Percentiles rank a stretch among this genome's conserved stretches.
Conservation (phyloP, 2,329 filamentous ascomycete genomes). For the Fusarium burgessii region DNA sequence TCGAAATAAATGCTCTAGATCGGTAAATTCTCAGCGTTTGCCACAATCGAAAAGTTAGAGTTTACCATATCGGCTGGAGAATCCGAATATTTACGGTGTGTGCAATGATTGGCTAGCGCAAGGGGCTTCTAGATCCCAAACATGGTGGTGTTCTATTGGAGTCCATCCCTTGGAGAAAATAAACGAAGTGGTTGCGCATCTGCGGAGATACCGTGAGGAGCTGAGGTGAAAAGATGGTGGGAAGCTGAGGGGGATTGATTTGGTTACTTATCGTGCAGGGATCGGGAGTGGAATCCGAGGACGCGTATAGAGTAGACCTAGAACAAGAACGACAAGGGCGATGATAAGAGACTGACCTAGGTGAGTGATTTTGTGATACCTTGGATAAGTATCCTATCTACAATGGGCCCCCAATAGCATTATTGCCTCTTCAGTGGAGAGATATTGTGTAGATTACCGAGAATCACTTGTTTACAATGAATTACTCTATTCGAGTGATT, state of each 20-base stretch:
- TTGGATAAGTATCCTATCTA: slow-evolving; percentile 10
- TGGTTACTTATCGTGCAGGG: slow-evolving; percentile 8
- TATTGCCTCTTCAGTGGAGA: neutral
- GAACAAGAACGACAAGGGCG: neutral
- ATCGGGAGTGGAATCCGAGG: slow-evolving; percentile 13
- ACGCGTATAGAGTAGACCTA: neutral
- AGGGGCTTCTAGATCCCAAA: slow-evolving; percentile 6
- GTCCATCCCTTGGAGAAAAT: slow-evolving; percentile 26
- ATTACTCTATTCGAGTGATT: neutral
- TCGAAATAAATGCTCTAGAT: neutral
- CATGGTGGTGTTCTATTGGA: slow-evolving; percentile 28
- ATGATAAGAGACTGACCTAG: neutral
- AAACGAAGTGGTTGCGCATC: slow-evolving; percentile 3
- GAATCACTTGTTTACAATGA: neutral
- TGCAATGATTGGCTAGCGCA: neutral
- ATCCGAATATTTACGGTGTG: slow-evolving; percentile 8
- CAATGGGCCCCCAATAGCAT: neutral
- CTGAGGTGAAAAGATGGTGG: slow-evolving; percentile 12
- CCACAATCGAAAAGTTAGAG: slow-evolving; percentile 9
- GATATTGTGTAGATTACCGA: neutral
- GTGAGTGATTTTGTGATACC: slow-evolving; percentile 14
- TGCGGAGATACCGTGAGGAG: slow-evolving; percentile 40
- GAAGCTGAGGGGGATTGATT: slow-evolving; percentile 8
- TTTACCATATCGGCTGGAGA: neutral
- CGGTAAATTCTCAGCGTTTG: neutral